Conservation (phyloP, 2,329 filamentous ascomycete species). For the Alternaria arborescens region DNA sequence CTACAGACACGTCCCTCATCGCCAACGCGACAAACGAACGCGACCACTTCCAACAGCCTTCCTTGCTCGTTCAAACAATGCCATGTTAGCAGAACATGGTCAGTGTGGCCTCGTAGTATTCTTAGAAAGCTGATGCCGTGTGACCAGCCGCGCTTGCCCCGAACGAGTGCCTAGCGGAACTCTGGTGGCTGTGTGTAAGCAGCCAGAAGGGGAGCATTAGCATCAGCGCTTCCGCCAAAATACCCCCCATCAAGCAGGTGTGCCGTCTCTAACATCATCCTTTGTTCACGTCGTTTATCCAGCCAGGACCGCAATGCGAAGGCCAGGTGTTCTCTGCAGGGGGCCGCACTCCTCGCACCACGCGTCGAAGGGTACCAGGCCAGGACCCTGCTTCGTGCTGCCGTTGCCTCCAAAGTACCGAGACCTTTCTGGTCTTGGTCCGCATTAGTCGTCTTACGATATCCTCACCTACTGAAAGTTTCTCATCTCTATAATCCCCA, state of each 20-base stretch:
- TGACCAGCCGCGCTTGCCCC: conserved; percentile 35
- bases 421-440: neutral
- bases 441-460: conserved; percentile 4
- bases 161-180: conserved; percentile 32
- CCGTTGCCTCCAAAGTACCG: neutral
- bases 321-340: neutral
- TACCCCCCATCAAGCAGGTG: conserved; percentile 18
- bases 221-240: conserved; percentile 26
- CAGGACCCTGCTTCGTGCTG: conserved; percentile 9
- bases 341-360: neutral
- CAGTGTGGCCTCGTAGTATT: conserved; percentile 36
- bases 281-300: conserved; percentile 3
- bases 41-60: neutral
- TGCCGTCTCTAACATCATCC: conserved; percentile 4
- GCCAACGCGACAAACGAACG: neutral
- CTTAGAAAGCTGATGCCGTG: conserved; percentile 50
- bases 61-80: conserved; percentile 20
- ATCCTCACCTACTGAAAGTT: conserved; percentile 2
- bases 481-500: neutral
- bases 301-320: conserved; percentile 9
- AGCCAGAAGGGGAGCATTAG: conserved; percentile 37
- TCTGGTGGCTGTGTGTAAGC: conserved; percentile 48
- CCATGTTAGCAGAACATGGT: conserved; percentile 23
- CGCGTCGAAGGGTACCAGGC: conserved; percentile 1
- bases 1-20: neutral